A percentile compares a stretch with the other conserved stretches of the same genome.
Conservation (phyloP, 2,329 filamentous ascomycete genomes). For the Sporothrix mexicana region DNA sequence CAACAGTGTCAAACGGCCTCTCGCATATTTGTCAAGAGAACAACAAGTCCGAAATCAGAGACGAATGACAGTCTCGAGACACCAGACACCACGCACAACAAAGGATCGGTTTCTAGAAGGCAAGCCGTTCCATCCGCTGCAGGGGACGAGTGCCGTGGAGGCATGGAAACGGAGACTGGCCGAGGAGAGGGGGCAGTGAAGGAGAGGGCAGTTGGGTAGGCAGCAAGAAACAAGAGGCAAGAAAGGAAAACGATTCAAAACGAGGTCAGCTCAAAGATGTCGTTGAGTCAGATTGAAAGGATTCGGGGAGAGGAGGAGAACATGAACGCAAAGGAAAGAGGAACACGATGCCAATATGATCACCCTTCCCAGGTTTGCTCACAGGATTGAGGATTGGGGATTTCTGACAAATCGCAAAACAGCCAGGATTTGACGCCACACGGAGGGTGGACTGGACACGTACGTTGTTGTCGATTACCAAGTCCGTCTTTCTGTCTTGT, state of each 20-base stretch:
- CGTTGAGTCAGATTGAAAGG: too few species aligned
- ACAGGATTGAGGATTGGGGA: neutral
- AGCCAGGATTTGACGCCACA: slow-evolving; percentile 24
- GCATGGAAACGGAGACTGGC: too few species aligned
- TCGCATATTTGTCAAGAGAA: neutral
- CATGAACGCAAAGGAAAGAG: neutral
- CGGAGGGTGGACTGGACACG: too few species aligned
- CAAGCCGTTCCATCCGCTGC: neutral
- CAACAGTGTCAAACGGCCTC: too few species aligned
- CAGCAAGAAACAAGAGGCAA: neutral
- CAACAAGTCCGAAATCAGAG: neutral
- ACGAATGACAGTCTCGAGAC: too few species aligned
- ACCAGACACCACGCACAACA: neutral
- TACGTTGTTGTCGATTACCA: too few species aligned
- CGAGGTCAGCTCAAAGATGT: neutral
- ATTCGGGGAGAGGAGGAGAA: neutral
- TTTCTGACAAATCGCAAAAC: slow-evolving; percentile 5
- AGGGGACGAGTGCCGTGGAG: slow-evolving; percentile 17
- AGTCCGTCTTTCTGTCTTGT: too few species aligned
- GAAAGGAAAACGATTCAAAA: neutral
- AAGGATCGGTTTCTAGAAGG: neutral
- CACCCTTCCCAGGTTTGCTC: too few species aligned
- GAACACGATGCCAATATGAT: neutral
- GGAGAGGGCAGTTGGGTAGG: neutral
- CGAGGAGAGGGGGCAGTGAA: neutral